These are phyloP conservation scores for Claviceps paspali DNA, from an alignment of 2,329 filamentous ascomycete genomes.

Conservation along the genomic window DNA sequence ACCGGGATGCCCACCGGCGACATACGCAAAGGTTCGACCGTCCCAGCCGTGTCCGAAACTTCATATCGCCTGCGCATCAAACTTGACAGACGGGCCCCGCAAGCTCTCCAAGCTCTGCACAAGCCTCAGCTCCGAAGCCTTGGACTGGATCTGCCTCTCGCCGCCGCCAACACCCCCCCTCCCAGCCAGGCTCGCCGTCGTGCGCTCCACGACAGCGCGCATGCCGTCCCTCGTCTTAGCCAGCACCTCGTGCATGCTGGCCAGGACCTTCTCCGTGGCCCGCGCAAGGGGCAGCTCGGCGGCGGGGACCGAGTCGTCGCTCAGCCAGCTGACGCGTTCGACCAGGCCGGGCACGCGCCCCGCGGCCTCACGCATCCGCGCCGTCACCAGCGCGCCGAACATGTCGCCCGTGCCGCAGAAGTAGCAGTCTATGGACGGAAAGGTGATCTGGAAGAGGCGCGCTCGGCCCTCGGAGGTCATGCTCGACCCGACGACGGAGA, in stretches of 20 bases:
- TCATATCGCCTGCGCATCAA: slow-evolving; percentile 40
- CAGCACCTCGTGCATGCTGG: slow-evolving; percentile 82
- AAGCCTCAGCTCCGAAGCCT: slow-evolving; percentile 77
- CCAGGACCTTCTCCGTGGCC: slow-evolving; percentile 74
- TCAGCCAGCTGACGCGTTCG: slow-evolving; percentile 53
- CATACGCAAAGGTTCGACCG: no score
- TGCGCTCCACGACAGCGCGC: slow-evolving; percentile 31
- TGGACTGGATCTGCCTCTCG: slow-evolving; percentile 54
- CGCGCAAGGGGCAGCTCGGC: slow-evolving; percentile 66
- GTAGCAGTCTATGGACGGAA: slow-evolving; percentile 80
- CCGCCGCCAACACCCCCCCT: slow-evolving; percentile 35
- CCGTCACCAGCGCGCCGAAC: slow-evolving; percentile 86
- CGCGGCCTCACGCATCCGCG: slow-evolving; percentile 74
- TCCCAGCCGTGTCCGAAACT: no score
- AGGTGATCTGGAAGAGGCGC: slow-evolving; percentile 76
- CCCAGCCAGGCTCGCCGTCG: slow-evolving; percentile 24
- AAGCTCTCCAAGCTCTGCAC: slow-evolving; percentile 60
- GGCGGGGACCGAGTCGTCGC: slow-evolving; percentile 52
- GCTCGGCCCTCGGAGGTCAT: slow-evolving; percentile 47
- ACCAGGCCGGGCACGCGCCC: slow-evolving; percentile 29
- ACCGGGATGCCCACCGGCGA: no score
- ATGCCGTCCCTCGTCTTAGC: slow-evolving; percentile 52
- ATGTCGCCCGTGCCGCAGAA: slow-evolving; percentile 97
- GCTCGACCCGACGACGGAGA: slow-evolving; percentile 66
- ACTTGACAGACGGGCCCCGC: slow-evolving; percentile 47